Evolutionary conservation across 345 rosid genomes (phyloP), one percentile per base, ranked within the genome.

Genomic region (Acer saccharum): DNA sequence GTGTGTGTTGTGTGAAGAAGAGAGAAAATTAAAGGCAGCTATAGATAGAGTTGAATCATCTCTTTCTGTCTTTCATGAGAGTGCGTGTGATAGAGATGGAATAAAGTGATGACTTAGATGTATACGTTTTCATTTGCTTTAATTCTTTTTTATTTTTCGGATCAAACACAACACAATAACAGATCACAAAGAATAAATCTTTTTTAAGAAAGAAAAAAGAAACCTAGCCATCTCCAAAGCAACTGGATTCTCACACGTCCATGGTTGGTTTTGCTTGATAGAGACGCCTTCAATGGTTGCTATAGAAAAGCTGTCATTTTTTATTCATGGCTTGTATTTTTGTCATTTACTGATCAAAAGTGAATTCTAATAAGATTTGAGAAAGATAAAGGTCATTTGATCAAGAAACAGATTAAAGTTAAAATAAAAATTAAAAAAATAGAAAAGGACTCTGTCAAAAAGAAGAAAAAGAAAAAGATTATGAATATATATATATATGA

Each of bases 31-130:
- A 52, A 52, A 52, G 62, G 76, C 54, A 63, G 32, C 3, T 29
- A 29, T 29, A 29, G 79, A 2, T 52, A 65, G 75, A 64, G 72
- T 5, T 9, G 69, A 78, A 54, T 71, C 54, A 50, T 52, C 43
- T 27, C 73, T 69, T 50, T 67, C 35, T 54, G 58, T 54, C n/a
- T 60, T 60, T 9, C 41, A 27, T 44, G 29, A 74, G 86, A 78
- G 81, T 83, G 85, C 83, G 80, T 69, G 79, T 67, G 85, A 73
- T 81, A 48, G 78, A 62, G 81, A 83, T 55, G 81, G 84, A 78
- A 82, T 84, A 78, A 84, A 84, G 84, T 23, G 64, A 55, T 67
- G 79, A 17, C 71, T 81, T 77, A 68, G 12, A 46, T 46, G 32
- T 52, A 73, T 65, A 52, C 23, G 75, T 77, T 68, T 77, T 62